A percentile compares a stretch with the other conserved stretches of the same genome.
Conservation (phyloP, 352 stramenopile genomes). For the Globisporangium echinulatum region DNA sequence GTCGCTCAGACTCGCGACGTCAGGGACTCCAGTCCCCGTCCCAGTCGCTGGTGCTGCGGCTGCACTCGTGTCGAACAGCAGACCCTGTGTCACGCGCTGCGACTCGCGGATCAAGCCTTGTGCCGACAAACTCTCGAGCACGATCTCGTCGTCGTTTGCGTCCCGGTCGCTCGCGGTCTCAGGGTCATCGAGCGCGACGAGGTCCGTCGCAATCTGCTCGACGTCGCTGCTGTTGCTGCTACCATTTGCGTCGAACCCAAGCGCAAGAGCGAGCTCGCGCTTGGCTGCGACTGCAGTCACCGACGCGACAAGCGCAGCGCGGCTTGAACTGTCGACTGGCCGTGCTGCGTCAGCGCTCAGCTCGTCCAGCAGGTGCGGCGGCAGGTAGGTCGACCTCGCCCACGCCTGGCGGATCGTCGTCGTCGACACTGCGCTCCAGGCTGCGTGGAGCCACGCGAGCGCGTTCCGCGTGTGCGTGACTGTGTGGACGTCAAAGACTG, state of each 20-base stretch:
- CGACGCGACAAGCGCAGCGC: conserved; percentile 19
- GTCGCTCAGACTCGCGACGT: conserved; percentile 29
- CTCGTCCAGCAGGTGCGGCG: conserved; percentile 21
- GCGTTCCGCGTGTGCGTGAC: conserved; percentile 40
- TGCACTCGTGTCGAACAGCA: conserved; percentile 10
- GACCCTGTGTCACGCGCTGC: conserved; percentile 19
- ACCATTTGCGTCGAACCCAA: conserved; percentile 29
- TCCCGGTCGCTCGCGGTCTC: conserved; percentile 15
- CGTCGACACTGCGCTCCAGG: conserved; percentile 27
- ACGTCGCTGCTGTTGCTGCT: conserved; percentile 6
- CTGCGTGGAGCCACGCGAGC: conserved; percentile 36
- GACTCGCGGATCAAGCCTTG: conserved; percentile 47
- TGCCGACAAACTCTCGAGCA: conserved; percentile 48
- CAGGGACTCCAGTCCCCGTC: too few species aligned
- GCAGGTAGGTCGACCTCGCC: conserved; percentile 28
- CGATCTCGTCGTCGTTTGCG: conserved; percentile 52
- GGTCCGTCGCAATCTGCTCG: conserved; percentile 27
- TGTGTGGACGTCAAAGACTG: conserved; percentile 32
- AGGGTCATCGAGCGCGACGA: conserved; percentile 36
- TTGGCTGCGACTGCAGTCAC: conserved; percentile 18
- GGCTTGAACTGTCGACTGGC: conserved; percentile 6
- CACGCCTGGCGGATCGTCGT: conserved; percentile 37
- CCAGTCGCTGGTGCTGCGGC: background rate
- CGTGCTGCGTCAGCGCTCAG: conserved; percentile 12
- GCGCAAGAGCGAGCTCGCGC: conserved; percentile 17